Base-by-base conservation (phyloP, 441 rosid species). In the Eruca vesicaria region DNA sequence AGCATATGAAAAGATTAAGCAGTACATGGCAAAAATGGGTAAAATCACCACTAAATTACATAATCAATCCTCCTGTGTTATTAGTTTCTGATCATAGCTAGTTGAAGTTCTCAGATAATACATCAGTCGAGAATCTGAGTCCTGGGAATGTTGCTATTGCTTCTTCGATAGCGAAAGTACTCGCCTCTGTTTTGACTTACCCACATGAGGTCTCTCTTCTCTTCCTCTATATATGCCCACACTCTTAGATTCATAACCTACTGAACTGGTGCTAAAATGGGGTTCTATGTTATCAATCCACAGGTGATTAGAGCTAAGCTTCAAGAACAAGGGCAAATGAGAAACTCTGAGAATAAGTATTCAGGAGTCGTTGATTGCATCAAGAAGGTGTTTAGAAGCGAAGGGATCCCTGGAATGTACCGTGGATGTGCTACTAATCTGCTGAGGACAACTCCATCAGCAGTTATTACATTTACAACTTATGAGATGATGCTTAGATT, bases 231-330 rank as follows among this genome's bases (percentile, higher is more conserved):
- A 26, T 67, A 1, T 23, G 26, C 26, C 21, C 3, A 36, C n/a
- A 8, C 45, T 73, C 31, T 63, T 9, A 55, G 15, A 53, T 15
- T 21, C 66, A 69, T 69, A 23, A 74, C 35, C 76, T 29, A 57
- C 63, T 20, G 35, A 16, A 26, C 63, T 9, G 12, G 1, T 5
- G 9, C 8, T 38, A 66, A 59, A 31, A 7, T 62, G 56, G 1
- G 35, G 28, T 18, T 18, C 56, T 20, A 48, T 41, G 53, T 69
- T 77, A 45, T 62, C 74, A 58, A 58, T 72, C 72, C 45, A 58
- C 85, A 94, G 97, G 99, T 96, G n/a, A 77, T 96, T n/a, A 90
- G 99, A 5, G 90, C 99, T 21, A 90, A 93, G 79, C 96, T 96
- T 73, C 99, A 96, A 85, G 99, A 96, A 83, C 99, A 95, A 82